Conservation (phyloP, 371 early-diverging fungal species). For the Mortierella sp. region DNA sequence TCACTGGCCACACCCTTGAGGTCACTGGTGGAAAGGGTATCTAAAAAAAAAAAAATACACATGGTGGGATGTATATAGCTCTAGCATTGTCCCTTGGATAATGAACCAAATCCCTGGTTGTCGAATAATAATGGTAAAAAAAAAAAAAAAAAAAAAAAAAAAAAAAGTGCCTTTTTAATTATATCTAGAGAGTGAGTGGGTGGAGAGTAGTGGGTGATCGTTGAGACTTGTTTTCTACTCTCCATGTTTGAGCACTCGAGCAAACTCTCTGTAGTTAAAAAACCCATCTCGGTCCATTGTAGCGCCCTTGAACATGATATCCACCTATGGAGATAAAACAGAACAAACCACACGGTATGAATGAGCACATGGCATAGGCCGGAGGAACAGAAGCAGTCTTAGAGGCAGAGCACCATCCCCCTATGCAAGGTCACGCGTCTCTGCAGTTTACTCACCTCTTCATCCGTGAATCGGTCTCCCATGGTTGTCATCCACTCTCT, state of each 20-base stretch:
- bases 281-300: constrained; percentile 81
- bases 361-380: not conserved
- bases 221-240: constrained; percentile 61
- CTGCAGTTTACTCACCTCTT: constrained; percentile 69
- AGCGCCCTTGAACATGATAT: constrained; percentile 93
- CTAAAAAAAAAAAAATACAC: constrained; percentile 47
- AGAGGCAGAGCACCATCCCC: too few relatives aligned
- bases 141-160: too few relatives aligned
- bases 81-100: too few relatives aligned
- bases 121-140: too few relatives aligned
- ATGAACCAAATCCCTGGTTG: too few relatives aligned
- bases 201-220: too few relatives aligned
- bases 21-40: constrained; percentile 79
- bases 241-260: constrained; percentile 92
- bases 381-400: too few relatives aligned
- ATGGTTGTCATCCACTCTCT: constrained; percentile 88
- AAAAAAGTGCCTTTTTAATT: too few relatives aligned
- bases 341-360: not conserved
- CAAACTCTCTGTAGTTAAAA: constrained; percentile 93
- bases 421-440: not conserved
- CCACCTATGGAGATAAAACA: constrained; percentile 74
- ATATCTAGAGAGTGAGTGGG: too few relatives aligned
- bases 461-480: constrained; percentile 92
- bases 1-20: constrained; percentile 74
- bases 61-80: too few relatives aligned